phyloP scores from a whole-genome alignment of 768 basidiomycete species.

The Kwoniella pini region DNA sequence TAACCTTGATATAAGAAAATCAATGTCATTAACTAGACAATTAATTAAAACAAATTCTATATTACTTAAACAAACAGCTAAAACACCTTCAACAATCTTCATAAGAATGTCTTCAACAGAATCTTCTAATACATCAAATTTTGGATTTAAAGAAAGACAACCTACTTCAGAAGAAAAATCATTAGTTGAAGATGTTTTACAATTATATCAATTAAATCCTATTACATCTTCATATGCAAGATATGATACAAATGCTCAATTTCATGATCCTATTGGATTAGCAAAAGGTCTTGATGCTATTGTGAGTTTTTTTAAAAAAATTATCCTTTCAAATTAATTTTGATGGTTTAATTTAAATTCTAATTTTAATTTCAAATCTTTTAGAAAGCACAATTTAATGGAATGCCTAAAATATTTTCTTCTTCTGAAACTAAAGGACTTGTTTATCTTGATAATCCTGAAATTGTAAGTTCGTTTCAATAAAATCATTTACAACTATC shows the following conservation, averaged over 20 bases:
- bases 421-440: slow-evolving; percentile 32
- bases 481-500: too few species aligned
- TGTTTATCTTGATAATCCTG: slow-evolving; percentile 47
- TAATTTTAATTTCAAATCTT: too few species aligned
- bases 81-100: slow-evolving; percentile 7
- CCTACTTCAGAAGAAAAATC: slow-evolving; percentile 37
- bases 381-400: slow-evolving; percentile 50
- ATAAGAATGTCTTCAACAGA: slow-evolving; percentile 10
- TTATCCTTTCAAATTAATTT: too few species aligned
- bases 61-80: neutral
- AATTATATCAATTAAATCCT: slow-evolving; percentile 49
- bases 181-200: slow-evolving; percentile 45
- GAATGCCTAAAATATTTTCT: slow-evolving; percentile 49
- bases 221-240: slow-evolving; percentile 41
- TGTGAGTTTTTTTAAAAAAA: slow-evolving; percentile 33
- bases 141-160: slow-evolving; percentile 38
- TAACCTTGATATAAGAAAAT: neutral
- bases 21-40: slow-evolving; percentile 1
- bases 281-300: slow-evolving; percentile 45
- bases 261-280: slow-evolving; percentile 50
- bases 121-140: slow-evolving; percentile 22
- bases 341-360: too few species aligned
- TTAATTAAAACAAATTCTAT: neutral
- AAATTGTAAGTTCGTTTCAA: slow-evolving; percentile 32
- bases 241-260: slow-evolving; percentile 38